Base-by-base conservation (phyloP, 257 asterid species). In the Capsicum pubescens region DNA sequence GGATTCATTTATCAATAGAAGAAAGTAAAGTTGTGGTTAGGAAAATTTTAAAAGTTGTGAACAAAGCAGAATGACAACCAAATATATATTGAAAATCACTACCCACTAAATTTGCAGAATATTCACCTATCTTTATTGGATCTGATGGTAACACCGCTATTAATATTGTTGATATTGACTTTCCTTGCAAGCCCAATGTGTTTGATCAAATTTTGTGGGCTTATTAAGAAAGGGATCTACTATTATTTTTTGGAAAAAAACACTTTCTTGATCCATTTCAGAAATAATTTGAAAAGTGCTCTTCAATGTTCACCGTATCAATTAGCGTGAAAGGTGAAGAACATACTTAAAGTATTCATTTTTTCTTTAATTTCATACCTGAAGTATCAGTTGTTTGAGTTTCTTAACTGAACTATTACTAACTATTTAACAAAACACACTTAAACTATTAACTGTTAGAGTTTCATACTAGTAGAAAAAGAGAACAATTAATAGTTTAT, bases 1-100 rank as follows among this genome's bases (percentile, higher is more conserved):
- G 97, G 9, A 88, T 93, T 80, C 97, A 93, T 90, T 26, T 88
- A 21, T 44, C 93, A 15, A 26, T 72, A 6, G 93, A 88, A 80
- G 97, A 93, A 66, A 90, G 92, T 88, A 85, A 89, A 85, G 87
- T 91, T 35, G 90, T 90, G 42, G 94, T 80, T 69, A 93, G 79
- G 87, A 93, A 90, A 88, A 92, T 93, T 69, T 32, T 93, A 89
- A 92, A 88, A 85, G 91, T 88, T 21, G 84, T 91, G 6, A 89
- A 85, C 83, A 89, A 91, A 63, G 92, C 92, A 19, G 87, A 87
- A 2, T 93, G 95, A 95, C 89, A 91, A 55, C 97, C 95, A 13
- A 90, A 89, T 89, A 84, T 92, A n/a, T 82, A 86, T 68, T 91
- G 94, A 94, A 83, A 8, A 83, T 86, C 92, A 46, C 88, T 91